Base-by-base conservation (phyloP, 768 basidiomycete genomes). In the Mycena chlorophos region DNA sequence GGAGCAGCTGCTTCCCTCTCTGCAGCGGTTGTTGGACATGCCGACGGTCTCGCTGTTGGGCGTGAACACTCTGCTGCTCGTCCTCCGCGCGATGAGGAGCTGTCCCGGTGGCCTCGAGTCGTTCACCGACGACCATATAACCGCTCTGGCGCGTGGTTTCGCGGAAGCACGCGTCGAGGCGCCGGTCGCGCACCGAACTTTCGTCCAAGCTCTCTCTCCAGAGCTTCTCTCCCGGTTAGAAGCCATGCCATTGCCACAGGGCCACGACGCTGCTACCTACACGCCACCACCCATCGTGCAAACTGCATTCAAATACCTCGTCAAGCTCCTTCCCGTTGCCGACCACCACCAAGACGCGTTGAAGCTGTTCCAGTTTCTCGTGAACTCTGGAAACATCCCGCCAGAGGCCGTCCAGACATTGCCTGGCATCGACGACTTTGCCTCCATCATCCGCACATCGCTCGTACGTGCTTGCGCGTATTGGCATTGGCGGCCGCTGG, bases 401-500 rank as follows among this genome's bases (percentile, higher is more conserved):
- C 52, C 73, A 1, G 75, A 79, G 52, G 77, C 80, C 3, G 66
- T 85, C 34, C 66, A 72, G 12, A 66, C 69, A 38, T 63, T 72
- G 14, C 74, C 79, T 34, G 64, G 63, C 28, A 57, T 67, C 14
- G 66, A 70, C 1, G 73, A 82, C 58, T 76, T 83, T 46, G 65
- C 69, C 20, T 67, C 78, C 19, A 79, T 86, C 49, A 69, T 87
- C 22, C 70, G 73, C 22, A 72, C 78, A 23, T 74, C 80, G 13
- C 65, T 86, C 29, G 73, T 81, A 10, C 76, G 77, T 42, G 74
- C 85, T 5, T 79, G 81, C 57, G 62, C 84, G 34, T 72, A 79
- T 58, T 86, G 82, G 80, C 71, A 77, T 38, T 86, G 81, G 82
- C 69, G 72, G 47, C 52, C 63, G 25, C 70, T 75, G 34, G 82